A percentile compares a stretch with the other conserved stretches of the same genome.
These are phyloP conservation scores for Kentomonas sorsogonicus DNA, from an alignment of 208 protist species.

Conservation along the genomic window DNA sequence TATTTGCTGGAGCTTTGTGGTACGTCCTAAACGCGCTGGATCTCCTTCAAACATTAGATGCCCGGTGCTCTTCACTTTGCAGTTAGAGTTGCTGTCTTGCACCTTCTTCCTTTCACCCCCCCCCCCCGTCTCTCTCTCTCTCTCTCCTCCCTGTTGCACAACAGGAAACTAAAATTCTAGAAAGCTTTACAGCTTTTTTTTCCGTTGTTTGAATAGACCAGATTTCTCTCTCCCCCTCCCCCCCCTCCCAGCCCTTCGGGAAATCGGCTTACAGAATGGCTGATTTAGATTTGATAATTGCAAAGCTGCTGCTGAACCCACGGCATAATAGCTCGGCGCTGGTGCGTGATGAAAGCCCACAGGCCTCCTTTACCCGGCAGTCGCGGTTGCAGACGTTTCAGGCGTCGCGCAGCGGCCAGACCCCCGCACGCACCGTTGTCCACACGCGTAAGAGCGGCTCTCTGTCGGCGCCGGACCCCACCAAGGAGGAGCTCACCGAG, in stretches of 20 bases:
- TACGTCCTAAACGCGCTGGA: too few species aligned
- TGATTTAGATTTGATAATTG: conserved; percentile 51
- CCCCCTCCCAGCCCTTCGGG: not conserved
- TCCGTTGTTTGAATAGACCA: not conserved
- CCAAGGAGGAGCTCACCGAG: conserved; percentile 44
- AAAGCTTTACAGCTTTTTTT: not conserved
- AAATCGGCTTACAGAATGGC: too few species aligned
- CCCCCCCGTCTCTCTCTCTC: conserved; percentile 7
- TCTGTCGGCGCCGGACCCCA: too few species aligned
- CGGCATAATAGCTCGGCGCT: conserved; percentile 50
- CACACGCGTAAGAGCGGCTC: too few species aligned
- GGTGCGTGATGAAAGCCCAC: conserved; percentile 5
- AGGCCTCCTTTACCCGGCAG: conserved; percentile 42
- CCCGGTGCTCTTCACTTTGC: too few species aligned
- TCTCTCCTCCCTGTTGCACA: not conserved
- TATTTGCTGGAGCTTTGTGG: too few species aligned
- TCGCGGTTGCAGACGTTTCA: conserved; percentile 35
- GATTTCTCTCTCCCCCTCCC: not conserved
- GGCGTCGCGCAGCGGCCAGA: too few species aligned
- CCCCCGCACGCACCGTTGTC: too few species aligned
- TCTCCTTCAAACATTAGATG: too few species aligned
- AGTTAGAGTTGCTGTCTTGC: too few species aligned
- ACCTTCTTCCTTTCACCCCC: not conserved
- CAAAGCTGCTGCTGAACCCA: conserved; percentile 55
- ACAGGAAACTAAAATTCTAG: not conserved